These are phyloP conservation scores for Fusarium sp. DNA, from an alignment of 2,329 filamentous ascomycete species.

Conservation along the genomic window DNA sequence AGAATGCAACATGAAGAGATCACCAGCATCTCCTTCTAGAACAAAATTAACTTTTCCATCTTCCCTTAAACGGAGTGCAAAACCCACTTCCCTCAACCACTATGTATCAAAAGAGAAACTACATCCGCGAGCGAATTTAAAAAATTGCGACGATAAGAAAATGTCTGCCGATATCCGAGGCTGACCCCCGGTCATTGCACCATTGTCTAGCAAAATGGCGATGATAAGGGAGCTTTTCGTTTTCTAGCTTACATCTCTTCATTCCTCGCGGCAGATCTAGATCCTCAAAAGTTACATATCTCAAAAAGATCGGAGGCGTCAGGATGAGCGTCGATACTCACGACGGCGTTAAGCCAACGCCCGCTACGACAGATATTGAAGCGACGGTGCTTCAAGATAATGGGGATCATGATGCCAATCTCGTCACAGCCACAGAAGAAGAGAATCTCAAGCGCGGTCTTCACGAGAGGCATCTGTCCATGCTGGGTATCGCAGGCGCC, in stretches of 20 bases:
- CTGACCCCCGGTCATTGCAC: conserved; percentile 30
- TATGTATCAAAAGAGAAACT: conserved; percentile 34
- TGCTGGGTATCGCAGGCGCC: conserved; percentile 65
- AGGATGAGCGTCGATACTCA: conserved; percentile 28
- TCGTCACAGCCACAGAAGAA: conserved; percentile 41
- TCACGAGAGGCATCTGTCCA: conserved; percentile 56
- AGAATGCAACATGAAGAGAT: background rate
- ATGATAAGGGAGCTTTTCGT: conserved; percentile 16
- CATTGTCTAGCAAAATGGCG: conserved; percentile 28
- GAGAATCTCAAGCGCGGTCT: conserved; percentile 42
- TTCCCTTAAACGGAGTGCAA: conserved; percentile 25
- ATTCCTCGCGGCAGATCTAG: background rate
- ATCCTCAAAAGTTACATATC: background rate
- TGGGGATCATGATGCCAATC: conserved; percentile 23
- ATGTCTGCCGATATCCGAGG: conserved; percentile 15
- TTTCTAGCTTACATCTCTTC: background rate
- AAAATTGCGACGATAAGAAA: background rate
- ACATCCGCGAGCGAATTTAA: conserved; percentile 20
- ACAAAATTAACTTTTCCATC: conserved; percentile 30
- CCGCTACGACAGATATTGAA: conserved; percentile 18
- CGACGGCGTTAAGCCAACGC: conserved; percentile 13
- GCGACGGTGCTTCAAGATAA: background rate
- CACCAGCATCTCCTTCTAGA: conserved; percentile 1
- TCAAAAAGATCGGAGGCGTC: background rate
- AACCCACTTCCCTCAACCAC: conserved; percentile 15